phyloP scores from a whole-genome alignment of 148 eudicot species.

The Amaranthus cruentus region DNA sequence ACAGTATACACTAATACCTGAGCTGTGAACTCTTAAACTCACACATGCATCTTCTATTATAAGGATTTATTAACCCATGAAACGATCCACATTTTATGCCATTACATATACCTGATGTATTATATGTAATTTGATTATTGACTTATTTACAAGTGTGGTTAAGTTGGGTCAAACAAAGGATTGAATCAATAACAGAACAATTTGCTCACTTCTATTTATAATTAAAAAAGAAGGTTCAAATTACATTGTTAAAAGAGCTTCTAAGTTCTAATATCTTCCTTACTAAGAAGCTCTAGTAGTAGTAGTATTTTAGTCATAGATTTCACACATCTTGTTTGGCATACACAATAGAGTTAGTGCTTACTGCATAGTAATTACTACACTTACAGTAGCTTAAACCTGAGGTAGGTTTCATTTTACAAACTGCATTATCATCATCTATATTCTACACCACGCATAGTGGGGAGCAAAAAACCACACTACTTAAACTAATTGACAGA shows the following conservation, averaged over 20 bases:
- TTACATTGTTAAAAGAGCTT: slow-evolving; percentile 17
- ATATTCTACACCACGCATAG: slow-evolving; percentile 15
- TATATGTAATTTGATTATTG: too few relatives aligned
- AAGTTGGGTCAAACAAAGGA: not conserved
- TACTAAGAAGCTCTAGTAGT: slow-evolving; percentile 7
- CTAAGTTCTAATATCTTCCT: too few relatives aligned
- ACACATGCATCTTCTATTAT: slow-evolving; percentile 3
- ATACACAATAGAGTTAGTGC: slow-evolving; percentile 12
- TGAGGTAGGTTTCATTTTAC: slow-evolving; percentile 23
- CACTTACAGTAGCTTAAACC: slow-evolving; percentile 9
- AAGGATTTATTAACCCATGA: not conserved
- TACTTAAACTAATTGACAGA: slow-evolving; percentile 7
- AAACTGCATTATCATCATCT: not conserved
- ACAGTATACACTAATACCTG: not conserved
- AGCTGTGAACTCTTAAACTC: slow-evolving; percentile 4
- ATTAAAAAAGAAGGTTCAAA: slow-evolving; percentile 4
- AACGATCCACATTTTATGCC: slow-evolving; percentile 16
- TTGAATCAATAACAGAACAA: not conserved
- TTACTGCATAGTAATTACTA: not conserved
- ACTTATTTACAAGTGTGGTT: too few relatives aligned
- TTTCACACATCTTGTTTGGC: slow-evolving; percentile 5
- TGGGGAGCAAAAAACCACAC: not conserved
- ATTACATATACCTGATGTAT: not conserved
- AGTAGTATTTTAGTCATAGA: slow-evolving; percentile 16
- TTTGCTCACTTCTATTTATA: slow-evolving; percentile 6